Evolutionary conservation across 2,329 filamentous ascomycete species (phyloP), one percentile per base, ranked within the genome.

Genomic region (Fusarium pseudoanthophilum): DNA sequence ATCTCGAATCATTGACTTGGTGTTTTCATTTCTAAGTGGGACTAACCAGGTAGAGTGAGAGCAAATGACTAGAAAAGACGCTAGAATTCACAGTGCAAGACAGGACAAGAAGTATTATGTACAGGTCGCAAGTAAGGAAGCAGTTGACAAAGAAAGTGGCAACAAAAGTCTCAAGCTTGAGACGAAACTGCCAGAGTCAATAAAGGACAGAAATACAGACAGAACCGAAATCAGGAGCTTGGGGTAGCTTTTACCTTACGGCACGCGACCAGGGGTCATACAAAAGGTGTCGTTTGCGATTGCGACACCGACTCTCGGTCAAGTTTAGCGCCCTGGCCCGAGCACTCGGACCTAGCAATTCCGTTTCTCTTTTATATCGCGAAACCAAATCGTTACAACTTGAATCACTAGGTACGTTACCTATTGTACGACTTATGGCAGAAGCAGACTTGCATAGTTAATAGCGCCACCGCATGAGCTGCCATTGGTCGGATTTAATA

Each of bases 1-100:
- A 73, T 86, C 84, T 76, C 82, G 82, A 76, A 84, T 83, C 81
- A 83, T 84, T 77, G 72, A 71, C 67, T 72, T 73, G 77, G 71
- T 72, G 68, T 72, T 70, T 71, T 76, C 78, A 82, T 81, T 64
- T 76, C 79, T 75, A 53, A 60, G 67, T 56, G 64, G 55, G 63
- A 66, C 46, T 67, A 67, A 58, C 48, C 45, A 36, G 32, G 42
- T 60, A 36, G 48, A 57, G 55, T 32, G 49, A 60, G 46, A 42
- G 53, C 37, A 45, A 34, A 61, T 52, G 56, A 57, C 45, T 61
- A 43, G 60, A 34, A 30, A 34, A 34, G 49, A n/a, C 30, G 30
- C 48, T 63, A 62, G 32, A 63, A 46, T 48, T 40, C 20, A 56
- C 63, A 43, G 43, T 45, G 45, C 43, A 60, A 51, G 46, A 43